Evolutionary conservation across 2,329 filamentous ascomycete species (phyloP).

Genomic region (Epichloe gansuensis): DNA sequence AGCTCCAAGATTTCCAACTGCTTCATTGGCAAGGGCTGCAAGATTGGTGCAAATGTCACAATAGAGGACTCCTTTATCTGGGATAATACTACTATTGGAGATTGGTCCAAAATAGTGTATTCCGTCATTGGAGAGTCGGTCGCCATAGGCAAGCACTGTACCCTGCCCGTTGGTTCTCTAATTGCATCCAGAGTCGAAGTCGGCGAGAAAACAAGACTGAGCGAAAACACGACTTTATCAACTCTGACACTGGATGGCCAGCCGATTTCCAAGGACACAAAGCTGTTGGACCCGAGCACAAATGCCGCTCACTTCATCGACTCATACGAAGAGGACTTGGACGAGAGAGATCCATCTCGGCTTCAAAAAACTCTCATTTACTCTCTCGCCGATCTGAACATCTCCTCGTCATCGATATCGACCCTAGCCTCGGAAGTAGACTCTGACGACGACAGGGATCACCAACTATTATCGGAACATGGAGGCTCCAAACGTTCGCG

Average conservation of each 20-base stretch:
- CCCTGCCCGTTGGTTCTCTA: conserved; percentile 58
- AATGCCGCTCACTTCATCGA: conserved; percentile 37
- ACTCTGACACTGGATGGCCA: conserved; percentile 24
- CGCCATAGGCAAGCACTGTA: conserved; percentile 57
- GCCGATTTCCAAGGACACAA: conserved; percentile 26
- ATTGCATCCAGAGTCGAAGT: conserved; percentile 69
- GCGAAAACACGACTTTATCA: conserved; percentile 21
- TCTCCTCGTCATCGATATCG: conserved; percentile 43
- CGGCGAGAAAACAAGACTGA: conserved; percentile 42
- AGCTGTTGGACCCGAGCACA: conserved; percentile 35
- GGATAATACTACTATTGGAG: conserved; percentile 68
- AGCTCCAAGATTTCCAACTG: conserved; percentile 59
- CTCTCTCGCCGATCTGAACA: conserved; percentile 36
- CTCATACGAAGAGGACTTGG: conserved; percentile 35
- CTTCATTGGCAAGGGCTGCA: conserved; percentile 72
- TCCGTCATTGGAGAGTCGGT: conserved; percentile 67
- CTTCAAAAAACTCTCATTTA: conserved; percentile 45
- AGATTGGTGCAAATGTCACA: conserved; percentile 71
- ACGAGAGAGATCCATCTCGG: conserved; percentile 34
- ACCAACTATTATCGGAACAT: conserved; percentile 37
- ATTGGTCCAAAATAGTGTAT: conserved; percentile 55
- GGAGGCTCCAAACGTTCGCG: conserved; percentile 43
- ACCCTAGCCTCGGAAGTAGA: conserved; percentile 52
- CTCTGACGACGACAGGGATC: conserved; percentile 53
- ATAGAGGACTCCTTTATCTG: conserved; percentile 77